Percentiles rank a stretch among this genome's conserved stretches.
Evolutionary conservation across 192 early-diverging fungal genomes (phyloP).

Genomic region (Blastocladiella britannica): DNA sequence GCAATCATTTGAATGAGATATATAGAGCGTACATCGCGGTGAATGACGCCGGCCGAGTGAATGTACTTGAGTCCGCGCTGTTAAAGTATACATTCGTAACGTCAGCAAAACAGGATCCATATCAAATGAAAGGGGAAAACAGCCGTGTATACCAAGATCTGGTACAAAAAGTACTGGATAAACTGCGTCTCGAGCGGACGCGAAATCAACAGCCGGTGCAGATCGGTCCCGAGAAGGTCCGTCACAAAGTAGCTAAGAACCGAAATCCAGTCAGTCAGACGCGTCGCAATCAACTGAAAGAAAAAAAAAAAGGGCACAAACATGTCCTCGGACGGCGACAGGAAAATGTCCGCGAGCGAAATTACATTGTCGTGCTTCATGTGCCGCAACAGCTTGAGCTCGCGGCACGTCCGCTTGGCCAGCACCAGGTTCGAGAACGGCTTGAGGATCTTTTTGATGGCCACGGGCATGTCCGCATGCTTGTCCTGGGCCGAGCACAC

Average conservation of each 20-base stretch:
- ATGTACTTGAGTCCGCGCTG: constrained; percentile 77
- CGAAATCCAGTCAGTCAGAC: too few relatives aligned
- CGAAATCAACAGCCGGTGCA: constrained; percentile 75
- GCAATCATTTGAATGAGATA: background rate
- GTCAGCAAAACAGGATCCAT: constrained; percentile 1
- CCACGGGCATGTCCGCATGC: constrained; percentile 57
- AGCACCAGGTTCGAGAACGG: constrained; percentile 81
- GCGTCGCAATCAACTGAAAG: too few relatives aligned
- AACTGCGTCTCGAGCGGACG: constrained; percentile 84
- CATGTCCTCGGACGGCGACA: constrained; percentile 81
- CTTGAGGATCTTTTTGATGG: constrained; percentile 93
- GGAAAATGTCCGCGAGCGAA: constrained; percentile 79
- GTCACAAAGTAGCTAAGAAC: constrained; percentile 77
- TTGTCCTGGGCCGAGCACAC: constrained; percentile 89
- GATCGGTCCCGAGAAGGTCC: constrained; percentile 83
- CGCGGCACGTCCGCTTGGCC: constrained; percentile 85
- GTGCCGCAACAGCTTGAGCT: constrained; percentile 81
- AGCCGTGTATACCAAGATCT: constrained; percentile 58
- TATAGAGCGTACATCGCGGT: constrained; percentile 52
- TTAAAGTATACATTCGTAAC: constrained; percentile 1
- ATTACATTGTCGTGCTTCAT: constrained; percentile 89
- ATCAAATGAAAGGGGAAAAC: background rate
- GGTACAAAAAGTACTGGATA: constrained; percentile 95
- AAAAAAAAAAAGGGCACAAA: constrained; percentile 20
- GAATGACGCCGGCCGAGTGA: constrained; percentile 85